These are phyloP conservation scores for Castanea crenata DNA, from an alignment of 306 rosid genomes.

Conservation along the genomic window DNA sequence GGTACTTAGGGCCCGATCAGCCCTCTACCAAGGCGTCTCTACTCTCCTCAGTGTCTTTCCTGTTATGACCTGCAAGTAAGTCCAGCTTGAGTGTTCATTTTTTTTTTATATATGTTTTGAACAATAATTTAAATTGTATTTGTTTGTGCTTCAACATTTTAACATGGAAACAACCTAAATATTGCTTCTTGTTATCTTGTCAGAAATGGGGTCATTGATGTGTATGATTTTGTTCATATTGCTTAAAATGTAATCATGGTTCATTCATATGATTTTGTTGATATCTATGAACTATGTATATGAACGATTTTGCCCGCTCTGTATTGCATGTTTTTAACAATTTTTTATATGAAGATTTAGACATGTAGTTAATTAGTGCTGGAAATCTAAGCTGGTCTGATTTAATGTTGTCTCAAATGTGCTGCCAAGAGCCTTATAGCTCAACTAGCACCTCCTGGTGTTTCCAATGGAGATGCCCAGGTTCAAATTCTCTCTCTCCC, in stretches of 20 bases:
- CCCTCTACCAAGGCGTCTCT: constrained; percentile 66
- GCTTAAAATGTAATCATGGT: background rate
- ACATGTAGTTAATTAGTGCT: background rate
- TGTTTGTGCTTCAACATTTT: no score
- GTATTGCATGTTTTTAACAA: background rate
- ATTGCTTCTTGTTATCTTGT: no score
- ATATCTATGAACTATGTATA: background rate
- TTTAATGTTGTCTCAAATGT: background rate
- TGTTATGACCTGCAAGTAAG: constrained; percentile 77
- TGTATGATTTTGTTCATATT: background rate
- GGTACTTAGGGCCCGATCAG: constrained; percentile 52
- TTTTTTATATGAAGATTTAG: background rate
- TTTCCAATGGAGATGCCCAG: no score
- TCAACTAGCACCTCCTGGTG: no score
- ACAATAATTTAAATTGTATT: no score
- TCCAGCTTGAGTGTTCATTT: background rate
- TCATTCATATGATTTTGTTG: background rate
- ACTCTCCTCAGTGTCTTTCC: constrained; percentile 57
- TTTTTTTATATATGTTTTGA: background rate
- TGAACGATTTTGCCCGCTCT: background rate
- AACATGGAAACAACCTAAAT: no score
- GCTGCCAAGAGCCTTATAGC: no score
- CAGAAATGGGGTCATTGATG: no score
- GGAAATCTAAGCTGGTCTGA: no score
- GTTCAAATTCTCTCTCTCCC: no score